Evolutionary conservation across 495 filamentous ascomycete species (phyloP).

Genomic region (Xylaria flabelliformis): DNA sequence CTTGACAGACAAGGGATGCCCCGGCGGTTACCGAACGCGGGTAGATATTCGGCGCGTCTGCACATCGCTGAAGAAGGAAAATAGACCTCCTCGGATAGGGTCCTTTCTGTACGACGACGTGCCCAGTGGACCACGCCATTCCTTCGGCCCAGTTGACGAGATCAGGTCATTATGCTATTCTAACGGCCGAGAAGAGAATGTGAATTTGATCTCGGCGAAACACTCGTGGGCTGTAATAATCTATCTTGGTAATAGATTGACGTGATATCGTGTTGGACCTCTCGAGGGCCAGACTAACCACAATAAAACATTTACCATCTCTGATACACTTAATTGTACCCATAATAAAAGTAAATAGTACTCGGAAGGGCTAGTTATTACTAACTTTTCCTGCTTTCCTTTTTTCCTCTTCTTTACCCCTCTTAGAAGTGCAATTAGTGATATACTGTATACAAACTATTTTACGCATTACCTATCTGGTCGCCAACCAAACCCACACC

Average conservation of each 20-base stretch:
- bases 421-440: background rate
- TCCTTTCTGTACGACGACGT: slow-evolving; percentile 24
- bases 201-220: slow-evolving; percentile 21
- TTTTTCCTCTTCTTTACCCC: background rate
- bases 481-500: background rate
- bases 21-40: slow-evolving; percentile 18
- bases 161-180: slow-evolving; percentile 31
- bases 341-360: background rate
- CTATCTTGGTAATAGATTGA: background rate
- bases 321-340: background rate
- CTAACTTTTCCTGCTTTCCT: background rate
- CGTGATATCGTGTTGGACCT: slow-evolving; percentile 10
- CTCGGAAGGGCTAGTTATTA: background rate
- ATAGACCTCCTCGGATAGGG: slow-evolving; percentile 25
- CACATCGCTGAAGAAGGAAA: slow-evolving; percentile 21
- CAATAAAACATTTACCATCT: background rate
- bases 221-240: slow-evolving; percentile 6
- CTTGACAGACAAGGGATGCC: background rate
- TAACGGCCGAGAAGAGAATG: slow-evolving; percentile 30
- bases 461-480: background rate
- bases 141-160: slow-evolving; percentile 23
- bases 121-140: slow-evolving; percentile 29
- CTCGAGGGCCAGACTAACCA: background rate
- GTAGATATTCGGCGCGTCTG: slow-evolving; percentile 19
- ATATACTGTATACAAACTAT: background rate